phyloP scores from a whole-genome alignment of 345 rosid genomes.

The Sisymbrium irio region DNA sequence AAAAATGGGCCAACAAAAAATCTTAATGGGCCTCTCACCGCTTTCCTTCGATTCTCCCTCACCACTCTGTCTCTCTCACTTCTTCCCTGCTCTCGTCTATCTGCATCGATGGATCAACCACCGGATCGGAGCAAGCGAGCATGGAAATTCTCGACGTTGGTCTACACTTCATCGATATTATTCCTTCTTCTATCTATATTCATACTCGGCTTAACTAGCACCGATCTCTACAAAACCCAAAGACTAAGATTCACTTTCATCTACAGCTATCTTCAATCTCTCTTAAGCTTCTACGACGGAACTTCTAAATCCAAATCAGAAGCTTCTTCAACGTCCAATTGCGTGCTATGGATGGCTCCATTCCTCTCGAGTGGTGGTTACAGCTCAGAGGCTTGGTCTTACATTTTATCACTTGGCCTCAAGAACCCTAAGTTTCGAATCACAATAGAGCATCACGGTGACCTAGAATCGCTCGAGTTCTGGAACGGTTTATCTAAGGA shows the following conservation, averaged over 20 bases:
- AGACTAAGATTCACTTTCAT: conserved; percentile 40
- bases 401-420: conserved; percentile 54
- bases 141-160: conserved; percentile 36
- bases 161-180: conserved; percentile 41
- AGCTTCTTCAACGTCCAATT: conserved; percentile 34
- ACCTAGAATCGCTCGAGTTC: conserved; percentile 56
- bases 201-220: conserved; percentile 32
- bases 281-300: conserved; percentile 19
- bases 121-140: conserved; percentile 21
- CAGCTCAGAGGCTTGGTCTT: conserved; percentile 90
- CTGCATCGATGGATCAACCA: conserved; percentile 30
- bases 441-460: conserved; percentile 76
- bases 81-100: neutral
- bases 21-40: neutral
- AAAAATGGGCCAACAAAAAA: neutral
- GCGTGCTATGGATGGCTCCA: conserved; percentile 92
- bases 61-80: neutral
- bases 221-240: conserved; percentile 40
- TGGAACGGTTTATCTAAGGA: conserved; percentile 69
- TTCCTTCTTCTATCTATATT: conserved; percentile 49
- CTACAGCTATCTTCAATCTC: conserved; percentile 23
- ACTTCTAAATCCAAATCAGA: conserved; percentile 21
- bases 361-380: conserved; percentile 94
- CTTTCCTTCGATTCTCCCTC: conserved; percentile 9
- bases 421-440: conserved; percentile 46